Base-by-base conservation (phyloP, 2,329 filamentous ascomycete genomes). In the Graphilbum ipis-grandicollis region DNA sequence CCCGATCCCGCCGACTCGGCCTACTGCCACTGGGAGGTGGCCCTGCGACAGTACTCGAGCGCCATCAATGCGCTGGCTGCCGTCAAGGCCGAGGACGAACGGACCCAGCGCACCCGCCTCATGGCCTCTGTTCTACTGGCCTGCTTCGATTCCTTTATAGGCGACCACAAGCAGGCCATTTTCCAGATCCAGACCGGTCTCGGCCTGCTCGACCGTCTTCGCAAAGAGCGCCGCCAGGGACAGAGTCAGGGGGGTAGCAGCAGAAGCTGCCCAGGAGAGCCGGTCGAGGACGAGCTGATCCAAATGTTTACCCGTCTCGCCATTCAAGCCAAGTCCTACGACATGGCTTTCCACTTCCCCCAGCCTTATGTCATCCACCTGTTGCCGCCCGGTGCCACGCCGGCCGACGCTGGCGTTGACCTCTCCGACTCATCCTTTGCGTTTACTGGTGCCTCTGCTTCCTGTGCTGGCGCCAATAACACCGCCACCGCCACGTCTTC, bases 131-230 rank as follows among this genome's bases (percentile, higher is more conserved):
- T 79, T 26, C 56, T 79, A 28, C 60, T 79, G 34, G 69, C 71
- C n/a, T 77, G 71, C 50, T 79, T 79, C 42, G 73, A 79, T 51
- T 75, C 71, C 1, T 76, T 77, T 46, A 67, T 74, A 22, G 72
- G 72, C 15, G 66, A 76, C 41, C 71, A 76, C 47, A 66, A 60
- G 44, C 67, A 71, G 43, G 71, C 71, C 30, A 75, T 77, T 35
- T 47, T 52, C 13, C 72, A 76, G 47, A 75, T 77, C 30, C 71
- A 75, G 47, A 64, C 54, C 6, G 72, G 72, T 1, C 56, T 77
- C 18, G 51, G 56, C 5, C 51, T 76, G 2, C 51, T 76, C 14
- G 66, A 75, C 36, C 60, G 62, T 30, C 52, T 73, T 15, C 62
- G 66, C 7, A 56, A 53, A 9, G 60, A 68, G 39, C 57, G 61